Evolutionary conservation across 768 basidiomycete genomes (phyloP).

Genomic region (Boletellus ananiceps): DNA sequence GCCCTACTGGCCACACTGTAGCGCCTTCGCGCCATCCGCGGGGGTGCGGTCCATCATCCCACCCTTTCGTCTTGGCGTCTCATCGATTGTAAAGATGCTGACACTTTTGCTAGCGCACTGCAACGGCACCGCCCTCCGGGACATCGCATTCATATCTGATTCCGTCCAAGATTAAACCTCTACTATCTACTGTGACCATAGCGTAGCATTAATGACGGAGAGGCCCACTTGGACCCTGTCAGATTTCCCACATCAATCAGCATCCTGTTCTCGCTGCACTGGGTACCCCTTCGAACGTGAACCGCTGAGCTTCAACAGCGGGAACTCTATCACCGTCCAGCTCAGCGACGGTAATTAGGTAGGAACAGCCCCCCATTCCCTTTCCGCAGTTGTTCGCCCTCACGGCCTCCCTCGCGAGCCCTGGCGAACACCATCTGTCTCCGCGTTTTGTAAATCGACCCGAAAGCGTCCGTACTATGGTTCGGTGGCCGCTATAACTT

Average conservation of each 20-base stretch:
- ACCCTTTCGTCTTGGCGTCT: background rate
- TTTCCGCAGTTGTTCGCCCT: background rate
- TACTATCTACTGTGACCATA: background rate
- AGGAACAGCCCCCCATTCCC: constrained; percentile 3
- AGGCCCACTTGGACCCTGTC: background rate
- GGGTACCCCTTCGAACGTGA: background rate
- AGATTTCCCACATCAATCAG: background rate
- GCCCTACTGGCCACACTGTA: no score
- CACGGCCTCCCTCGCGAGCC: background rate
- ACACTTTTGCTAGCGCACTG: constrained; percentile 1
- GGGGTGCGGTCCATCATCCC: background rate
- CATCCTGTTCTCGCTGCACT: background rate
- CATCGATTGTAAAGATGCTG: constrained; percentile 7
- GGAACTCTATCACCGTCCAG: constrained; percentile 12
- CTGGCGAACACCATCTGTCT: constrained; percentile 1
- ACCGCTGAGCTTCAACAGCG: background rate
- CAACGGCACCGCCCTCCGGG: constrained; percentile 12
- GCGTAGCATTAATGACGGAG: no score
- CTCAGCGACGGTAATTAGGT: constrained; percentile 11
- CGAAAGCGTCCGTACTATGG: background rate
- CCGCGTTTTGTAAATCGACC: background rate
- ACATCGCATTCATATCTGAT: background rate
- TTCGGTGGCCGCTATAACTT: background rate
- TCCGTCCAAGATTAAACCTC: background rate
- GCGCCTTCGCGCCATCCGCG: background rate